Conservation (phyloP, 2,329 filamentous ascomycete species). For the Clarireedia monteithiana region DNA sequence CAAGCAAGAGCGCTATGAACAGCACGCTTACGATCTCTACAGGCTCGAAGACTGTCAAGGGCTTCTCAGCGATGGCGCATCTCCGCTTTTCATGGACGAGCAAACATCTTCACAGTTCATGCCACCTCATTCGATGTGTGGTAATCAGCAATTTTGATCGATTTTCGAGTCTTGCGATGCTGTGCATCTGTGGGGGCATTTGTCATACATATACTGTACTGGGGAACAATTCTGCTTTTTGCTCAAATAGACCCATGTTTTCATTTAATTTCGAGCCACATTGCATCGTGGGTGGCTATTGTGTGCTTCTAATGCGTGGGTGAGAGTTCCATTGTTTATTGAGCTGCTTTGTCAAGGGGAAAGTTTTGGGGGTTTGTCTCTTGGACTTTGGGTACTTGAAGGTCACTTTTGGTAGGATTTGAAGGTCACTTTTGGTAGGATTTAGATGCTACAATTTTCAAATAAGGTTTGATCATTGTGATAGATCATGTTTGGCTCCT, state of each 20-base stretch:
- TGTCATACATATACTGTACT: conserved; percentile 2
- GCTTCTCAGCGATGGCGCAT: conserved; percentile 19
- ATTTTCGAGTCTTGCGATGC: neutral
- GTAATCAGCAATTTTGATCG: conserved; percentile 5
- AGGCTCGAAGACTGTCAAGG: conserved; percentile 23
- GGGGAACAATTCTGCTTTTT: neutral
- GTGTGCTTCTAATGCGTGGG: neutral
- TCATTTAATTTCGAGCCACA: neutral
- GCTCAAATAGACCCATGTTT: neutral
- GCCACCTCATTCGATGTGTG: conserved; percentile 9
- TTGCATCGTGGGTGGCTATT: neutral
- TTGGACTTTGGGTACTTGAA: no score
- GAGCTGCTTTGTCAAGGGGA: neutral
- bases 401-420: no score
- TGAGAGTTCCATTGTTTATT: neutral
- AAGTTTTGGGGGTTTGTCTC: no score
- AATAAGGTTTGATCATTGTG: neutral
- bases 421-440: no score
- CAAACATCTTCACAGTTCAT: conserved; percentile 12
- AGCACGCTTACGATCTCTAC: conserved; percentile 17
- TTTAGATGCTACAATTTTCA: no score
- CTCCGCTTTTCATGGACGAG: conserved; percentile 22
- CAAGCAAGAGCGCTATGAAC: conserved; percentile 14
- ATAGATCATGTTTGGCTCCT: neutral
- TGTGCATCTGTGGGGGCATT: neutral